Base-by-base conservation (phyloP, 768 basidiomycete species). In the Suillus variegatus region DNA sequence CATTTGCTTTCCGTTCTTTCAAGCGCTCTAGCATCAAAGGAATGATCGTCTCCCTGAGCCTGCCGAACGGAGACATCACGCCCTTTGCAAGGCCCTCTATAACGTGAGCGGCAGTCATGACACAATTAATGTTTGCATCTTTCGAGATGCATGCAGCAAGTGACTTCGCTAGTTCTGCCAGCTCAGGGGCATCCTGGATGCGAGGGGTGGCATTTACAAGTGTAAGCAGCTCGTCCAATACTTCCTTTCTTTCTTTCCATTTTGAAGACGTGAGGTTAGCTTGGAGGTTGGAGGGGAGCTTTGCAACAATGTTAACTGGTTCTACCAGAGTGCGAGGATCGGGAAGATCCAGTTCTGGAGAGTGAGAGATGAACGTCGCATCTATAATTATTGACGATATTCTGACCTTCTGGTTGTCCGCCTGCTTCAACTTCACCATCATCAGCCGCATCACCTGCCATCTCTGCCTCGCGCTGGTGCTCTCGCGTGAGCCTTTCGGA, bases 221-320 rank as follows among this genome's bases (percentile, higher is more conserved):
- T 3, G 85, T 85, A 54, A 88, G 82, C 28, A 97, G 82, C 35
- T 94, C 93, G 68, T 97, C 95, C 40, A 99, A 81, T 3, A 86
- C 92, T 71, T 96, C 93, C 73, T 98, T 95, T 47, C 94, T 87
- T 69, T 99, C 97, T 73, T 99, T 99, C 97, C 97, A 99, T 77
- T 99, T 98, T 0, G 94, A 88, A 5, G 97, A 99, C 28, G 88
- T 85, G 60, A 99, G 82, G 60, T 85, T 81, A 3, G 88, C 81
- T 65, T 92, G 87, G 66, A 98, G 82, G 64, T 89, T 88, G 3
- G 86, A 75, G 0, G 97, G 92, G 51, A 98, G 82, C 68, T 90
- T 90, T 3, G 87, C 76, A 25, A 89, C 81, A 63, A 97, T 88
- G 73, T 95, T 86, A 47, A 94, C 88, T 16, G 90, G 88, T 71